Percentiles rank a stretch among this genome's conserved stretches.
phyloP scores from a whole-genome alignment of 1,139 yeast genomes.

The Pichia sp. region DNA sequence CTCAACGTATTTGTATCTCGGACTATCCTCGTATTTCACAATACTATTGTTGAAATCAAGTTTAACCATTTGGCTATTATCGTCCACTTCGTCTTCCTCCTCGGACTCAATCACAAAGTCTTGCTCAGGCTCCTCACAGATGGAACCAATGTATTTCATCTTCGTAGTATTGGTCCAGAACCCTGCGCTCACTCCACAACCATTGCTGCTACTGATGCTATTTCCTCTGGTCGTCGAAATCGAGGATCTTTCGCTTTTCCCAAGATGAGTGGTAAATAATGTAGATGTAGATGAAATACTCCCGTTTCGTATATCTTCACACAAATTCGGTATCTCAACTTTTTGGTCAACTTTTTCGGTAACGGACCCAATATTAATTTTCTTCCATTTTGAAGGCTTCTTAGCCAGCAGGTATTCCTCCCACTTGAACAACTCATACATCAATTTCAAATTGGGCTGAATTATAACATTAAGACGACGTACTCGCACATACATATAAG shows the following conservation, averaged over 20 bases:
- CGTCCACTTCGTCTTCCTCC: constrained; percentile 11
- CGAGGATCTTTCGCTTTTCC: constrained; percentile 24
- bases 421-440: constrained; percentile 80
- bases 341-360: background rate
- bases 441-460: constrained; percentile 82
- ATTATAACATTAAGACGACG: constrained; percentile 82
- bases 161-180: constrained; percentile 2
- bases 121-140: constrained; percentile 2
- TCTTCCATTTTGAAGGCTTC: background rate
- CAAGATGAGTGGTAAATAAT: constrained; percentile 11
- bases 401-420: constrained; percentile 44
- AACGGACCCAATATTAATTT: constrained; percentile 4
- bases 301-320: background rate
- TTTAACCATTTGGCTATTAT: background rate
- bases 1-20: background rate
- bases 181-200: constrained; percentile 1
- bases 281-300: constrained; percentile 7
- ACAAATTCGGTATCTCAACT: background rate
- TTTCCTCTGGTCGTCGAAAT: constrained; percentile 28
- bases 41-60: background rate
- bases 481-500: constrained; percentile 77
- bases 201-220: constrained; percentile 13
- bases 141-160: constrained; percentile 1
- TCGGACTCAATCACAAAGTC: constrained; percentile 1
- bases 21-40: background rate